Base-by-base conservation (phyloP, 164 flowering plant species). In the Vitis riparia region DNA sequence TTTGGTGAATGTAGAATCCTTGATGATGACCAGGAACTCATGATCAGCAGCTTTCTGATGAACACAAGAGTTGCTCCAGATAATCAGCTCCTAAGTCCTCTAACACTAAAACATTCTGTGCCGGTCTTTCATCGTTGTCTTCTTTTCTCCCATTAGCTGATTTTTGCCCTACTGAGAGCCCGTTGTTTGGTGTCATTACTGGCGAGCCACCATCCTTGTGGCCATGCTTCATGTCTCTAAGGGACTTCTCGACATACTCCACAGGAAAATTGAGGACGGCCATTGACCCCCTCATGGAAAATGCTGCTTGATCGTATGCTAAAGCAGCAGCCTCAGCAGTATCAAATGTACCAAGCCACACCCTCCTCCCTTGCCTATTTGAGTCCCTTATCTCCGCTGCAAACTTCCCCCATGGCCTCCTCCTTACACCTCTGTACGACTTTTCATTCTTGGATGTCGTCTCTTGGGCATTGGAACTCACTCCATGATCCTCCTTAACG, bases 291-390 rank as follows among this genome's bases (percentile, higher is more conserved):
- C 89, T 72, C 79, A 79, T 77, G 1, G 88, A 62, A 53, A 85
- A 84, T 37, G 94, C 91, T 0, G 94, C 94, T 65, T 85, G 91
- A 29, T 89, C 94, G 56, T 89, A 89, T 3, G 91, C 94, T 44
- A 86, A 51, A 16, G 94, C 94, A 1, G 94, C 94, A 0, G 79
- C 88, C 70, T 87, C 91, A 1, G 91, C 88, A 8, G 69, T 83
- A 66, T 87, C 91, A 44, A 87, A 89, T 1, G 93, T 89, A 0
- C 93, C 91, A 3, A 89, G 83, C 91, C 94, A 89, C 1, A 89
- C 88, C 50, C 94, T 55, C 0, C 79, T 73, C 0, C 93, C 93
- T 11, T 81, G 73, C 63, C 89, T 73, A 1, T 91, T 86, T 1
- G 91, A 86, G 55, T 88, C 92, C 37, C 89, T 50, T 2, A 86